A percentile compares a stretch with the other conserved stretches of the same genome.
Evolutionary conservation across 2,329 filamentous ascomycete species (phyloP).

Genomic region (Alternaria alternata): DNA sequence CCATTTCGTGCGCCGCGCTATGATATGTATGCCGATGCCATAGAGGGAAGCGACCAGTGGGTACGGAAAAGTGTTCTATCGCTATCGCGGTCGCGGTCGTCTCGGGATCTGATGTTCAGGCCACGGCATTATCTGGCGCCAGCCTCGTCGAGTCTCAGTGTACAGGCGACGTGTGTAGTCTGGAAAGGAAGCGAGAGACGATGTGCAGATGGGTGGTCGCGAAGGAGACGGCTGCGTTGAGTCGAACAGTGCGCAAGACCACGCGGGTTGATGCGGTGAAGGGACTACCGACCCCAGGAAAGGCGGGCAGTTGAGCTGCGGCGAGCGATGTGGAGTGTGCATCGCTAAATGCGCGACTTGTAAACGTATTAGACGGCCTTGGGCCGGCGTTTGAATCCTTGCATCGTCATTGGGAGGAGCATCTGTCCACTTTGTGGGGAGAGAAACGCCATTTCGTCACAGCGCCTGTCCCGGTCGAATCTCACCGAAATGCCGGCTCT

Average conservation of each 20-base stretch:
- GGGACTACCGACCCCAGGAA: conserved; percentile 30
- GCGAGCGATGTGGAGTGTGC: conserved; percentile 26
- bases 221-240: conserved; percentile 14
- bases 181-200: not conserved
- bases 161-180: not conserved
- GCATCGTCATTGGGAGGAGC: conserved; percentile 24
- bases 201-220: conserved; percentile 1
- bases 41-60: not conserved
- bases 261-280: conserved; percentile 27
- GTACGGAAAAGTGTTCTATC: conserved; percentile 28
- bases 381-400: conserved; percentile 19
- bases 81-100: conserved; percentile 39
- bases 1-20: conserved; percentile 36
- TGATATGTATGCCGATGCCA: conserved; percentile 15
- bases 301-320: conserved; percentile 28
- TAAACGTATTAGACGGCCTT: conserved; percentile 20
- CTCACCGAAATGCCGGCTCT: conserved; percentile 9
- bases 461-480: conserved; percentile 12
- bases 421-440: conserved; percentile 27
- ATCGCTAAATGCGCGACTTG: conserved; percentile 23
- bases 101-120: conserved; percentile 26
- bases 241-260: conserved; percentile 2
- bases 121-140: conserved; percentile 36
- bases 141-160: conserved; percentile 9
- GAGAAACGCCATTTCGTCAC: conserved; percentile 27